Evolutionary conservation across 1,139 yeast genomes (phyloP).

Genomic region (Hemisphaericaspora lyxosophila): DNA sequence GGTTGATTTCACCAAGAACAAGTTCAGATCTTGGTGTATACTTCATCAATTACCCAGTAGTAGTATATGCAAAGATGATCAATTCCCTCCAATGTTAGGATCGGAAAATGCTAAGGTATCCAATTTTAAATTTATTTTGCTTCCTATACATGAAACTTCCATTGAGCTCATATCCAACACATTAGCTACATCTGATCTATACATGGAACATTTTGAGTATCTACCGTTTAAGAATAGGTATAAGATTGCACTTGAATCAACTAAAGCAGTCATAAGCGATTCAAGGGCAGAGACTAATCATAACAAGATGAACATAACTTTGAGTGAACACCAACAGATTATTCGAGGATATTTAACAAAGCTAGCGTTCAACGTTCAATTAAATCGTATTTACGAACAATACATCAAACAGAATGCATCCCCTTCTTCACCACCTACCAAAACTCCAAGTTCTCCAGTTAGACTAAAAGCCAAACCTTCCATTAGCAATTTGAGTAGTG

Average conservation of each 20-base stretch:
- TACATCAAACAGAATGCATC: conserved; percentile 20
- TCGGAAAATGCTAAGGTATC: conserved; percentile 23
- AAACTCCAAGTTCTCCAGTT: conserved; percentile 3
- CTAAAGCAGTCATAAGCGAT: conserved; percentile 21
- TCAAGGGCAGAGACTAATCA: conserved; percentile 10
- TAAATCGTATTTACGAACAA: conserved; percentile 53
- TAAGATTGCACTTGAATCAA: conserved; percentile 21
- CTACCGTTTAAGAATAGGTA: conserved; percentile 17
- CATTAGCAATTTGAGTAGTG: conserved; percentile 1
- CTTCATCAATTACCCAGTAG: conserved; percentile 46
- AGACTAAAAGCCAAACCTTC: conserved; percentile 1
- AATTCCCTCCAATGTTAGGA: conserved; percentile 29
- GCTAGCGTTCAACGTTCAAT: conserved; percentile 60
- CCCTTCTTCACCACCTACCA: conserved; percentile 5
- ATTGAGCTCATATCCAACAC: conserved; percentile 38
- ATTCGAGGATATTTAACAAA: conserved; percentile 47
- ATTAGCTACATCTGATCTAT: conserved; percentile 39
- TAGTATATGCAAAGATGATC: conserved; percentile 15
- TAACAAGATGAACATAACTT: conserved; percentile 15
- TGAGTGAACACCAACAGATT: conserved; percentile 45
- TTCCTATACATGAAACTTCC: conserved; percentile 44
- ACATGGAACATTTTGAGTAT: conserved; percentile 45
- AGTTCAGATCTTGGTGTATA: conserved; percentile 59
- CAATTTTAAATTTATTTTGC: conserved; percentile 41
- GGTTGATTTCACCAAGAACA: conserved; percentile 63